These are phyloP conservation scores for Phytophthora citricola DNA, from an alignment of 352 stramenopile genomes.

Conservation along the genomic window DNA sequence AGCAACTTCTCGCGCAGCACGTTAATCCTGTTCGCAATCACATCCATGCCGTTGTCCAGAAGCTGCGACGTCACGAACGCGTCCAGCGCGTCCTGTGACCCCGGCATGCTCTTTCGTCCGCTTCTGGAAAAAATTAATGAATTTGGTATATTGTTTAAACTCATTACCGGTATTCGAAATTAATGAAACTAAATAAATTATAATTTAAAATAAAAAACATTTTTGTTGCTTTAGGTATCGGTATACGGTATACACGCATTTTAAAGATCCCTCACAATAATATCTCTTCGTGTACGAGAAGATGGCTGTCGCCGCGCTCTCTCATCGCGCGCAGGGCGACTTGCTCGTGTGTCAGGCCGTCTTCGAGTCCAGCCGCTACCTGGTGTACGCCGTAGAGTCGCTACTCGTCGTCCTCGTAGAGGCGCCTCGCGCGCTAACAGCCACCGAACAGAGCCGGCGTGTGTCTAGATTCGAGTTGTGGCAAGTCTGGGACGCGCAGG, in stretches of 20 bases:
- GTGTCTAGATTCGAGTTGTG: constrained; percentile 64
- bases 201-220: neutral
- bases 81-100: constrained; percentile 64
- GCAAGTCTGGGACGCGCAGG: constrained; percentile 69
- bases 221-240: no score
- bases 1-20: constrained; percentile 64
- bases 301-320: constrained; percentile 41
- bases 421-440: constrained; percentile 9
- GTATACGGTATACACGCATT: neutral
- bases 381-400: constrained; percentile 64
- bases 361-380: constrained; percentile 63
- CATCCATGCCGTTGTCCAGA: constrained; percentile 85
- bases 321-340: constrained; percentile 14
- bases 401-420: constrained; percentile 73
- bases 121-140: neutral
- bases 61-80: constrained; percentile 79
- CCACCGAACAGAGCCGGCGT: constrained; percentile 16
- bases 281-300: no score
- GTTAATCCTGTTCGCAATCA: constrained; percentile 69
- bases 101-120: constrained; percentile 2
- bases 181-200: neutral
- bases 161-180: neutral
- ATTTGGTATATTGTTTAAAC: neutral
- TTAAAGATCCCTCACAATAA: neutral
- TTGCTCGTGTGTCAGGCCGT: constrained; percentile 45